Evolutionary conservation across 768 basidiomycete species (phyloP).

Genomic region (Psilocybe sp.): DNA sequence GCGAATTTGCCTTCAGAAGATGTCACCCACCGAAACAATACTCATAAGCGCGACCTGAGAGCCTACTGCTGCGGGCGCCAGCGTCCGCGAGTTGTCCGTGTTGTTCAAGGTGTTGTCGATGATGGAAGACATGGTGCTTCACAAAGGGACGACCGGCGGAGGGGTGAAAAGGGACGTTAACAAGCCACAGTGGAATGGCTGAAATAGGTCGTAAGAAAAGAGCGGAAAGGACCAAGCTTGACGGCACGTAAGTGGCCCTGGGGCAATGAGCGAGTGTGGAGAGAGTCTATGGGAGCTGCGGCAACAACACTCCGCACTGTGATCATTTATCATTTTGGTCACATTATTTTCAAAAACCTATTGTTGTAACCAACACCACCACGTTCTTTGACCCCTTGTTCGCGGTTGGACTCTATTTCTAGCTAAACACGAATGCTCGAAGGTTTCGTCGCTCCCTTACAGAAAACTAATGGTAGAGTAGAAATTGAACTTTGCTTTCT

Average conservation of each 20-base stretch:
- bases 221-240: conserved; percentile 10
- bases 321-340: too few relatives aligned
- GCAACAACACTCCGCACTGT: too few relatives aligned
- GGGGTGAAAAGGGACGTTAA: not conserved
- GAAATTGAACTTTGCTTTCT: too few relatives aligned
- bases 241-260: not conserved
- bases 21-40: conserved; percentile 59
- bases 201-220: conserved; percentile 8
- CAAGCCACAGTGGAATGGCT: not conserved
- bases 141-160: not conserved
- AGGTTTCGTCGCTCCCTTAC: too few relatives aligned
- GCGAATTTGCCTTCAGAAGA: not conserved
- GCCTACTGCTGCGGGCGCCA: conserved; percentile 77
- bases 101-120: conserved; percentile 35
- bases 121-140: conserved; percentile 14
- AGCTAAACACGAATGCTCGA: too few relatives aligned
- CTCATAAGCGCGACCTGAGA: conserved; percentile 78
- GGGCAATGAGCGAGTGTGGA: too few relatives aligned
- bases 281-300: too few relatives aligned
- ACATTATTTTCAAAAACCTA: too few relatives aligned
- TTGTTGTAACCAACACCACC: too few relatives aligned
- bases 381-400: too few relatives aligned
- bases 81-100: conserved; percentile 50
- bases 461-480: too few relatives aligned
- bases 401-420: too few relatives aligned